Percentiles rank a stretch among this genome's conserved stretches.
phyloP scores from a whole-genome alignment of 768 basidiomycete species.

The Punctularia strigosozonata region DNA sequence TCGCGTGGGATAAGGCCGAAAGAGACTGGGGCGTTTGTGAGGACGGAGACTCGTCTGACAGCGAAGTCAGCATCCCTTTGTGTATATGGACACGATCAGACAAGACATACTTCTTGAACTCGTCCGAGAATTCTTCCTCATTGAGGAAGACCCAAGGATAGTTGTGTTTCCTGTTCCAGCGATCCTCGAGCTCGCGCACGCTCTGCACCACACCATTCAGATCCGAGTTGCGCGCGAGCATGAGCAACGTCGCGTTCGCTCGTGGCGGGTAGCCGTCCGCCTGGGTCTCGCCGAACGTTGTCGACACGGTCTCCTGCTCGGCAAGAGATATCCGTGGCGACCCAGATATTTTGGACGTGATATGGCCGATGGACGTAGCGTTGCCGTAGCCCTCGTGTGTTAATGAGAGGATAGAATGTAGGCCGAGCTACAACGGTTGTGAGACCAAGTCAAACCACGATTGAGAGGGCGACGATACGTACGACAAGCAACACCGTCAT shows the following conservation, averaged over 20 bases:
- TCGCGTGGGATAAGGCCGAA: conserved; percentile 49
- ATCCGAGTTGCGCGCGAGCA: conserved; percentile 61
- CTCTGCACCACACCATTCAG: conserved; percentile 45
- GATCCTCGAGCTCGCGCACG: conserved; percentile 71
- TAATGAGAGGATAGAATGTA: conserved; percentile 55
- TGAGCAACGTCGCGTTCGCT: conserved; percentile 22
- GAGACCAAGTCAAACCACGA: background rate
- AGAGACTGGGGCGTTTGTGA: conserved; percentile 23
- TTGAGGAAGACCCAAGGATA: conserved; percentile 91
- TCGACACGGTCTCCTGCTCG: background rate
- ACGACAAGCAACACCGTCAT: conserved; percentile 19
- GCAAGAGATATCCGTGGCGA: too few relatives aligned
- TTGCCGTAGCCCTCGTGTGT: conserved; percentile 54
- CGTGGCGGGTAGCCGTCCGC: background rate
- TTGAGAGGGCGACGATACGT: conserved; percentile 5
- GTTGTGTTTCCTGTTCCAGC: conserved; percentile 68
- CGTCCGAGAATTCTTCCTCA: conserved; percentile 65
- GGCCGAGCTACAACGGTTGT: conserved; percentile 12
- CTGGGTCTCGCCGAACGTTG: background rate
- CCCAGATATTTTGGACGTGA: conserved; percentile 20
- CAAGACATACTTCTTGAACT: conserved; percentile 50
- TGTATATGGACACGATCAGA: background rate
- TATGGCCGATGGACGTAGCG: conserved; percentile 37
- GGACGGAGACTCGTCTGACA: conserved; percentile 11
- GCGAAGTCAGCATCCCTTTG: conserved; percentile 1